Base-by-base conservation (phyloP, 2,329 filamentous ascomycete genomes). In the Proliferodiscus dingleyae region DNA sequence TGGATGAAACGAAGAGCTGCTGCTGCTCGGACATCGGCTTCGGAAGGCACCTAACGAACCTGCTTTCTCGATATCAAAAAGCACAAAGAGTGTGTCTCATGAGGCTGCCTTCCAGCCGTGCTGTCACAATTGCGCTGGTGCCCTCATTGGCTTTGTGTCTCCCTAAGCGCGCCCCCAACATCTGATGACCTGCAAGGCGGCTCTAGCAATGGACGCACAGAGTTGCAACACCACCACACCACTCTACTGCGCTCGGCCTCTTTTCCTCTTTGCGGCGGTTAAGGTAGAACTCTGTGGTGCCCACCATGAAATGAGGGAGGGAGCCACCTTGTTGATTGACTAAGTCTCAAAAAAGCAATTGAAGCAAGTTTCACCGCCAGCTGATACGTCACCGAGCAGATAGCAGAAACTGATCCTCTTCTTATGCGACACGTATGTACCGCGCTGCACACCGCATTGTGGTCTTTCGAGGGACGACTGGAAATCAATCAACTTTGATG, bases 371-470 rank as follows among this genome's bases (percentile, higher is more conserved):
- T 5, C 10, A n/a, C n/a, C n/a, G n/a, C n/a, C n/a, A n/a, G n/a
- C 16, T 7, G 32, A 32, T 28, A 56, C 53, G 49, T 56, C 53
- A 54, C 44, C 4, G 26, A 21, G 40, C 49, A 41, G 43, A n/a
- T 22, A 21, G 40, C 49, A 41, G 43, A n/a, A 22, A 28, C 29
- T 29, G 22, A 23, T 42, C 51, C 53, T 52, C 37, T 33, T 43
- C 37, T 41, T 30, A 19, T 43, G 40, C 41, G 46, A 54, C 51
- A 56, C 53, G 53, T 56, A 28, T 53, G 49, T 37, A n/a, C n/a
- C n/a, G n/a, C n/a, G n/a, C n/a, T n/a, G n/a, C 45, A 41, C 46
- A 45, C 44, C 52, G 39, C 49, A 46, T 26, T 36, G 16, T 36
- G 43, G 30, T n/a, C 18, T 11, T 11, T 24, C 30, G 28, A 18